Conservation (phyloP, 2,329 filamentous ascomycete species). For the Colletotrichum destructivum region DNA sequence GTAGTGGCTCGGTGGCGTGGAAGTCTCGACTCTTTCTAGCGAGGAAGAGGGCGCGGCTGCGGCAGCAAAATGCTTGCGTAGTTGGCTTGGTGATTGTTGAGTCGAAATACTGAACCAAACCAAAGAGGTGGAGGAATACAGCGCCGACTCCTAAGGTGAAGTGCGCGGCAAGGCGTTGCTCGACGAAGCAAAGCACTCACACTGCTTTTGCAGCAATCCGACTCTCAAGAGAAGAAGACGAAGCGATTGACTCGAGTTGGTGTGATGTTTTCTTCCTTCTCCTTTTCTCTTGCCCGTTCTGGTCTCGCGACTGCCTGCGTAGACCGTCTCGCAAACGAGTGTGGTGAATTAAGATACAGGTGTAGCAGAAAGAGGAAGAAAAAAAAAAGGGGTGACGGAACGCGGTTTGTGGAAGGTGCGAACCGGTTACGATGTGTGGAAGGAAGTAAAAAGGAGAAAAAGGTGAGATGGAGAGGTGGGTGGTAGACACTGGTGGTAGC, state of each 20-base stretch:
- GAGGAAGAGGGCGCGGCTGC: constrained; percentile 1
- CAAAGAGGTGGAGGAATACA: constrained; percentile 19
- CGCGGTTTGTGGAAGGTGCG: constrained; percentile 29
- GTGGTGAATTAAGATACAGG: constrained; percentile 35
- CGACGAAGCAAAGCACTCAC: background rate
- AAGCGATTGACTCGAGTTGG: constrained; percentile 24
- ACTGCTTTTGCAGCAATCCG: constrained; percentile 5
- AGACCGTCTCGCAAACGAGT: constrained; percentile 35
- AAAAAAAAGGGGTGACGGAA: constrained; percentile 42
- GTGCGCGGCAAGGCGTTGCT: background rate
- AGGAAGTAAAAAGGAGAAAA: constrained; percentile 10
- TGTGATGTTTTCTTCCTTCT: constrained; percentile 2
- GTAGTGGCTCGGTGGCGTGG: constrained; percentile 2
- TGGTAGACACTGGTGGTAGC: background rate
- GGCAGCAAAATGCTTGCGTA: constrained; percentile 7
- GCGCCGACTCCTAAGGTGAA: constrained; percentile 11
- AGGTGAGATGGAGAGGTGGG: constrained; percentile 12
- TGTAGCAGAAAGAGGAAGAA: constrained; percentile 25
- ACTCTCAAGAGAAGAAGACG: constrained; percentile 18
- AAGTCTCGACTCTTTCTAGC: background rate
- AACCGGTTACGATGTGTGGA: constrained; percentile 24
- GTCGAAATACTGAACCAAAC: background rate
- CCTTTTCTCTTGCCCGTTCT: background rate
- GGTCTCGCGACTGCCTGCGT: constrained; percentile 29
- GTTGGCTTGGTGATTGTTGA: constrained; percentile 28